Conservation (phyloP, 768 basidiomycete species). For the Pleurotus pulmonarius region DNA sequence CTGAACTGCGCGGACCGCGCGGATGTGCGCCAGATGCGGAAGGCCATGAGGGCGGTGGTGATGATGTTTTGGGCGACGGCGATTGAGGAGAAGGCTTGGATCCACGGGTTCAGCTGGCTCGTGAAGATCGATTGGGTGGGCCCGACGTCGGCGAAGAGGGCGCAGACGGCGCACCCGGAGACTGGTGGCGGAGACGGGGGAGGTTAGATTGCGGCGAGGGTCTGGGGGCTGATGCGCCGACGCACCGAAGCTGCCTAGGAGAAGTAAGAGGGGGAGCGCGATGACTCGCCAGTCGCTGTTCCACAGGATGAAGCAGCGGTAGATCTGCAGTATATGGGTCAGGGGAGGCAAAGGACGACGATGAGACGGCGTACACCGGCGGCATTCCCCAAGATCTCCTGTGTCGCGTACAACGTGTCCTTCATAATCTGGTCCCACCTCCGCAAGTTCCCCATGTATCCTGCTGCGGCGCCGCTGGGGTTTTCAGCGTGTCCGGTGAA, state of each 20-base stretch:
- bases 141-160: slow-evolving; percentile 6
- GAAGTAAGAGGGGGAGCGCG: slow-evolving; percentile 12
- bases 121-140: slow-evolving; percentile 13
- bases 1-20: slow-evolving; percentile 7
- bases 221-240: too few species aligned
- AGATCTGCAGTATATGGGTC: too few species aligned
- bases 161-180: slow-evolving; percentile 13
- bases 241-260: slow-evolving; percentile 12
- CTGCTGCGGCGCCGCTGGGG: slow-evolving; percentile 13
- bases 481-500: slow-evolving; percentile 6
- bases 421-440: slow-evolving; percentile 17
- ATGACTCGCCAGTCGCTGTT: slow-evolving; percentile 8
- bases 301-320: slow-evolving; percentile 18
- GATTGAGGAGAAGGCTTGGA: slow-evolving; percentile 15
- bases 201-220: neutral
- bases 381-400: slow-evolving; percentile 16
- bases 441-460: slow-evolving; percentile 10
- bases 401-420: slow-evolving; percentile 13
- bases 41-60: slow-evolving; percentile 18
- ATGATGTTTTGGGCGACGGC: slow-evolving; percentile 16
- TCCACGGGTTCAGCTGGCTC: slow-evolving; percentile 13
- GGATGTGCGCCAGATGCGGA: slow-evolving; percentile 13
- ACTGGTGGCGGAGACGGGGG: slow-evolving; percentile 2
- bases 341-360: too few species aligned
- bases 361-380: slow-evolving; percentile 10